Base-by-base conservation (phyloP, 2,329 filamentous ascomycete species). In the Sporothrix schenckii region DNA sequence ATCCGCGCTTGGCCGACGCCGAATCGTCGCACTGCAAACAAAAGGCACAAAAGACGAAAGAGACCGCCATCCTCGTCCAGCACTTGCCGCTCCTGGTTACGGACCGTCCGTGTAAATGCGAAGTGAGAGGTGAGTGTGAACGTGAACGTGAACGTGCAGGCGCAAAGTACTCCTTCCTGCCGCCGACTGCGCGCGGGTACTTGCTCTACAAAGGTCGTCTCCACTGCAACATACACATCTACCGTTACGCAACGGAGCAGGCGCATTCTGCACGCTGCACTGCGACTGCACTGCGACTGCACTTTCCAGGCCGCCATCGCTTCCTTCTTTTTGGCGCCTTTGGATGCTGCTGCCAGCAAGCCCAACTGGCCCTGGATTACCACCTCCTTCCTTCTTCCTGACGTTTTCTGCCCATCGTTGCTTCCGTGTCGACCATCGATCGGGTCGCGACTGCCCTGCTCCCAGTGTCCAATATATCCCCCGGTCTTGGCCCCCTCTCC, bases 161-260 rank as follows among this genome's bases (percentile, higher is more conserved):
- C 27, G 47, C 67, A 44, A 34, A 21, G 68, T 69, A 66, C 68
- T 21, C 61, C 14, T 47, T 61, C 56, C 49, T 63, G 68, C 68
- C 49, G 47, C 52, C 47, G 30, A 27, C 56, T 30, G 56, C 60
- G 56, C 47, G 50, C 41, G 50, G 39, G 34, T 66, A 53, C 61
- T 41, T 66, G 67, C 61, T 24, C 56, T 56, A 34, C 61, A 50
- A 63, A 41, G 30, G 34, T 19, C 54, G 39, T 14, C 61, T 63
- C 70, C 70, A 72, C 70, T 56, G 24, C 69, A 34, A 34, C 34
- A 34, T 34, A 34, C 34, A 34, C 6, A 0, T 56, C 14, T 69
- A 71, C 72, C 72, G 71, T 73, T 71, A 73, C 72, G 69, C 71
- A 69, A 72, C 72, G 71, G 68, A 68, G 60, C 69, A 72, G 49